Base-by-base conservation (phyloP, 345 rosid species). In the Ceriops tagal region DNA sequence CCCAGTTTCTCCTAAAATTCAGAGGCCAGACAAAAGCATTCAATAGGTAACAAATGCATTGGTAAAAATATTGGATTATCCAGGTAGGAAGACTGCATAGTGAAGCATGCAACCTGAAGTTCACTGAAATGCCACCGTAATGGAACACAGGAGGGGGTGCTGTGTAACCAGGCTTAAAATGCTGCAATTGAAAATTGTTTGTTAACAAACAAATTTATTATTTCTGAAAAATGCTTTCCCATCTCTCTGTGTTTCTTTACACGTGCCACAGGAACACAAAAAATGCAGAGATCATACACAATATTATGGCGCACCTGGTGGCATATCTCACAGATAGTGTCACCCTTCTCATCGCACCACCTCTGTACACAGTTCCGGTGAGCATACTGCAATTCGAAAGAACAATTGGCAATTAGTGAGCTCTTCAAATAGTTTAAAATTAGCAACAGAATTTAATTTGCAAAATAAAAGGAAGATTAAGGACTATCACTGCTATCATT, bases 321-420 rank as follows among this genome's bases (percentile, higher is more conserved):
- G 77, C 98, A 91, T 26, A 93, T 91, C 80, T 93, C 96, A 49
- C 97, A 93, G 66, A 71, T 60, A 8, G 85, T 88, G 71, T 93
- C 85, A 19, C 97, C 96, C 83, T 93, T 93, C 49, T 82, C 95
- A 26, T 82, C 73, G 83, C 98, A 93, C 96, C 97, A 93, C 78
- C 88, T 87, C 80, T 93, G 98, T 22, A 93, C 78, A 13, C 98
- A 91, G 55, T 82, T 68, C 53, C 83, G 88, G 67, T 93, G 96
- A 57, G 96, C 98, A 86, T 85, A 91, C 98, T 93, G 83, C 66
- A 72, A 71, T 19, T 53, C 57, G 27, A 71, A 22, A 64, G 71
- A 57, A 19, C 0, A 61, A 46, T 7, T 3, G 20, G 34, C 53
- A 52, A 66, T 9, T 26, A 18, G 32, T 35, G 32, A 66, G 31